phyloP scores from a whole-genome alignment of 2,329 filamentous ascomycete genomes.

The Torrubiella hemipterigena region DNA sequence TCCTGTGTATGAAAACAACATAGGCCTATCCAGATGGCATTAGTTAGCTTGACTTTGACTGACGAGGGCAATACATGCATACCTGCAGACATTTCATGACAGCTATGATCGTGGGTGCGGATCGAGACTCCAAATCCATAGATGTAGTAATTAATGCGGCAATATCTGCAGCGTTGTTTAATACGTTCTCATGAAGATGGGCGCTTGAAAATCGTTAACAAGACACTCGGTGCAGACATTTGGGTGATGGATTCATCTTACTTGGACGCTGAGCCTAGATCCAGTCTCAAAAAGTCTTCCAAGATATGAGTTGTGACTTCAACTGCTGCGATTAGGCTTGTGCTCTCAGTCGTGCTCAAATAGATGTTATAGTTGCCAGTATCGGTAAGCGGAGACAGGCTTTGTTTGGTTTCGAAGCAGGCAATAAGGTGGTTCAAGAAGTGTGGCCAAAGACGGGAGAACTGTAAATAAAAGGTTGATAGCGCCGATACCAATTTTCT shows the following conservation, averaged over 20 bases:
- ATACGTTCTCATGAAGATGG: slow-evolving; percentile 24
- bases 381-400: slow-evolving; percentile 9
- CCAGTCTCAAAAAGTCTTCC: slow-evolving; percentile 41
- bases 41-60: slow-evolving; percentile 12
- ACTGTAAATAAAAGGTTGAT: slow-evolving; percentile 63
- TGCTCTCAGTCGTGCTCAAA: too few species aligned
- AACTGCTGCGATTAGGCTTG: slow-evolving; percentile 45
- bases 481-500: slow-evolving; percentile 69
- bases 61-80: slow-evolving; percentile 16
- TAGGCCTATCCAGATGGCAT: slow-evolving; percentile 40
- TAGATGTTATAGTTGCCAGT: too few species aligned
- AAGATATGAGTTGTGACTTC: slow-evolving; percentile 42
- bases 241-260: slow-evolving; percentile 16
- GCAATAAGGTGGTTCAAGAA: slow-evolving; percentile 49
- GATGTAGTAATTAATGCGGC: slow-evolving; percentile 25
- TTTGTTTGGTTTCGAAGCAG: slow-evolving; percentile 32
- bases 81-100: slow-evolving; percentile 52
- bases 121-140: slow-evolving; percentile 17
- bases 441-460: slow-evolving; percentile 52
- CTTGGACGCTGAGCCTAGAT: slow-evolving; percentile 47
- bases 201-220: slow-evolving; percentile 15
- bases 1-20: slow-evolving; percentile 60
- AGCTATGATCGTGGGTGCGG: slow-evolving; percentile 33
- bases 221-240: slow-evolving; percentile 15
- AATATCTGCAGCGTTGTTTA: slow-evolving; percentile 27